These are phyloP conservation scores for Nelumbo lutea DNA, from an alignment of 164 flowering plant species.

Conservation along the genomic window DNA sequence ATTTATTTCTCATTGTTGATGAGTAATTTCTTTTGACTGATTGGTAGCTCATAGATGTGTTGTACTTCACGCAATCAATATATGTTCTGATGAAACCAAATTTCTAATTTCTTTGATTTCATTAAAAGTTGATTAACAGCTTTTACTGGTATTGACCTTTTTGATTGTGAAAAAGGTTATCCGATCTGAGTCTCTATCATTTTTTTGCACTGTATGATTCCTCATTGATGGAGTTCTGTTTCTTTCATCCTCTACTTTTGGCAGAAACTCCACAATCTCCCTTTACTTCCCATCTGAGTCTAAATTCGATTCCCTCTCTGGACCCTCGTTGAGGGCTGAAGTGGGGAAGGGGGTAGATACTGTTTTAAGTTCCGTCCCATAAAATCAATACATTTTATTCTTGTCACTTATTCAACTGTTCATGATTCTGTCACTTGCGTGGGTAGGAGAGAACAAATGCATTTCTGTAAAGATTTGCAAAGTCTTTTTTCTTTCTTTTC, in stretches of 20 bases:
- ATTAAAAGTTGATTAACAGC: not conserved
- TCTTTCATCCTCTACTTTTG: conserved; percentile 11
- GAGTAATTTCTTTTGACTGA: too few relatives aligned
- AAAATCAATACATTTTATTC: not conserved
- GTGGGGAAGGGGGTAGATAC: not conserved
- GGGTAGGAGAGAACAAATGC: conserved; percentile 5
- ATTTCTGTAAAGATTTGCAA: not conserved
- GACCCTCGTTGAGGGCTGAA: not conserved
- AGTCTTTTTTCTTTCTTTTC: not conserved
- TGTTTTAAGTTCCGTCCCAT: not conserved
- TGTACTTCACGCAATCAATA: not conserved
- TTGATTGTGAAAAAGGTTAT: conserved; percentile 9
- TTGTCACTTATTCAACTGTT: conserved; percentile 10
- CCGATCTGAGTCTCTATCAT: conserved; percentile 15
- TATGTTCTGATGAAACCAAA: not conserved
- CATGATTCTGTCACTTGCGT: conserved; percentile 10
- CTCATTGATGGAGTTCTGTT: not conserved
- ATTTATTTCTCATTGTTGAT: not conserved
- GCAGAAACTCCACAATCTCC: conserved; percentile 17
- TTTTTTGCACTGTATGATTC: conserved; percentile 1
- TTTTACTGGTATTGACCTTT: not conserved
- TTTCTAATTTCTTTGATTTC: not conserved
- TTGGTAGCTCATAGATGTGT: not conserved
- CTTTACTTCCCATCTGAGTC: conserved; percentile 26
- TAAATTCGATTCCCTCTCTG: conserved; percentile 19